Base-by-base conservation (phyloP, 768 basidiomycete species). In the Cystobasidium ongulense region DNA sequence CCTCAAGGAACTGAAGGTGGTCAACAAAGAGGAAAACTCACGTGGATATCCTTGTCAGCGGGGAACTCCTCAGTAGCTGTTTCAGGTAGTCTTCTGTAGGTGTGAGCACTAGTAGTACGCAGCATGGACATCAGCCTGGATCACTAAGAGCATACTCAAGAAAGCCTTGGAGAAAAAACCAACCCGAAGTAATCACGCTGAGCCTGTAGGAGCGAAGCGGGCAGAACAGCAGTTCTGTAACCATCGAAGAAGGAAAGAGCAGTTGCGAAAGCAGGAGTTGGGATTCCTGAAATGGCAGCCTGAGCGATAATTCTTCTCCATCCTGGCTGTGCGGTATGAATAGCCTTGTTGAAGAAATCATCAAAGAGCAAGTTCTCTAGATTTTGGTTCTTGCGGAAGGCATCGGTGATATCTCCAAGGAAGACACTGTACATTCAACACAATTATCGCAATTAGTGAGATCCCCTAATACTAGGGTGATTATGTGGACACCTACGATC, bases 121-220 rank as follows among this genome's bases (percentile, higher is more conserved):
- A 53, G 25, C 3, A 57, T 23, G 23, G 39, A 31, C 15, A 13
- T 17, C 10, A 73, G 18, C 17, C 13, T 29, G 27, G 18, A 52
- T 74, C 38, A n/a, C 23, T 43, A 3, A 18, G 17, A 36, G 27
- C 18, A 43, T 18, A 7, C 18, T 1, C n/a, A 74, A 23, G 36
- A 18, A 41, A 36, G 64, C 52, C 13, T n/a, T 65, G n/a, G 17
- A 39, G 21, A 23, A 31, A 65, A 38, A 25, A 64, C 31, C 31
- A 91, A 82, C 57, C 96, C 95, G 82, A 99, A 99, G 87, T 94
- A 99, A 81, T 99, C 95, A 81, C 95, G 92, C 86, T 96, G 94
- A 65, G 86, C 95, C 84, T 99, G 95, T 78, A 98, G 83, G 76
- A 99, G 85, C 84, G 92, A 95, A 63, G 95, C 94, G 50, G 95